phyloP scores from a whole-genome alignment of 306 rosid species.

The Vigna trinervia region DNA sequence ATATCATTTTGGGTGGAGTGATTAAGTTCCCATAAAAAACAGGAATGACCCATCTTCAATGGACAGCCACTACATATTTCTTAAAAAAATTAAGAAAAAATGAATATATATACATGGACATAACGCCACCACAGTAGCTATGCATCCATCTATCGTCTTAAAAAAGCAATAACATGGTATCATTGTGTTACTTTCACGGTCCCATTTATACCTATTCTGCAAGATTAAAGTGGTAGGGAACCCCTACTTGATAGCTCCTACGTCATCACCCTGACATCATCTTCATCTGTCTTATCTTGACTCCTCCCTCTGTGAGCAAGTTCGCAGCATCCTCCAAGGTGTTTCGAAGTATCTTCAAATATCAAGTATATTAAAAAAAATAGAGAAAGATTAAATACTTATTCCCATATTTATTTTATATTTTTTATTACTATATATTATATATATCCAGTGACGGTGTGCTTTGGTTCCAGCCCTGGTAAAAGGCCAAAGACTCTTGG shows the following conservation, averaged over 20 bases:
- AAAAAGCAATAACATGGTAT: not conserved
- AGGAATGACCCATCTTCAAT: no score
- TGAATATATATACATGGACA: no score
- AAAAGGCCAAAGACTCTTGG: not conserved
- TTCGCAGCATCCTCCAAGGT: constrained; percentile 52
- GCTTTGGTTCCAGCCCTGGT: not conserved
- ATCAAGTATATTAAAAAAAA: not conserved
- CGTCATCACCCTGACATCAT: constrained; percentile 58
- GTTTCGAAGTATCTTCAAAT: constrained; percentile 47
- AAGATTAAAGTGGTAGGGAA: not conserved
- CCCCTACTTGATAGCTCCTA: not conserved
- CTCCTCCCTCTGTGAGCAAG: constrained; percentile 45
- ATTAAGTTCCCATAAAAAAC: no score
- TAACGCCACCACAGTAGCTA: not conserved
- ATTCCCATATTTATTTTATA: not conserved
- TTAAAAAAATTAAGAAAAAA: no score
- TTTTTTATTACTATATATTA: not conserved
- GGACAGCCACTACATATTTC: no score
- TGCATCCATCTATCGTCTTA: not conserved
- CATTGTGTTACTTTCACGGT: not conserved
- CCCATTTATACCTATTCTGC: not conserved
- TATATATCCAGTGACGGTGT: constrained; percentile 17
- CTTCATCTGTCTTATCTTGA: not conserved
- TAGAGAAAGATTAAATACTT: not conserved
- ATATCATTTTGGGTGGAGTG: no score